Base-by-base conservation (phyloP, 2,329 filamentous ascomycete species). In the Fusarium sp. region DNA sequence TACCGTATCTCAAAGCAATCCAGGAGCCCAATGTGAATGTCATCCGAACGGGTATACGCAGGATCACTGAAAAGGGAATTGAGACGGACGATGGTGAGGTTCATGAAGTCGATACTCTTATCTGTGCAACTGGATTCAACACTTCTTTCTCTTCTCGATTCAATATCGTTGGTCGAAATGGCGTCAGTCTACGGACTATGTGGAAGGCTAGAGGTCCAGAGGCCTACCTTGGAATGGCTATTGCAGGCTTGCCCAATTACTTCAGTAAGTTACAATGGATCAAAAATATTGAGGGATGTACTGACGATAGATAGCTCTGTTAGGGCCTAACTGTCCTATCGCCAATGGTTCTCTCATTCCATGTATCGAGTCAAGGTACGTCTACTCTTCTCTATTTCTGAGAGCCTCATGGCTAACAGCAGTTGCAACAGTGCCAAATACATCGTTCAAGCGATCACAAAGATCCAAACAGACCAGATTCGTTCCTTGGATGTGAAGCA, bases 181-280 rank as follows among this genome's bases (percentile, higher is more conserved):
- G 61, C 6, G 17, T 22, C 6, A 68, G 42, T 18, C 28, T 68
- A 11, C 31, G 39, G 4, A 24, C 11, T 1, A 59, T 48, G 54
- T 64, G 65, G 59, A 57, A 63, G n/a, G 45, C 42, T 24, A 39
- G 7, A 55, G 64, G 44, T 7, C 59, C 64, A 24, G 51, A 67
- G 39, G 59, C 64, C 1, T 67, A 63, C 35, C 42, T 63, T 2
- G 52, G 52, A 20, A 28, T 55, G 24, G 52, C 52, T 0, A 55
- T 55, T 14, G 20, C 36, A 10, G 36, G 52, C 4, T 6, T 55
- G 18, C 52, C 26, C 10, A 55, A 55, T 26, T 55, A 55, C 24
- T 55, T 55, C 15, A 55, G 52, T 55, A 24, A 24, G 52, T 7
- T 5, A 6, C 31, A 5, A 5, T 22, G 10, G 13, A 18, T 15